These are phyloP conservation scores for Trypanosoma melophagium DNA, from an alignment of 208 protist genomes.

Conservation along the genomic window DNA sequence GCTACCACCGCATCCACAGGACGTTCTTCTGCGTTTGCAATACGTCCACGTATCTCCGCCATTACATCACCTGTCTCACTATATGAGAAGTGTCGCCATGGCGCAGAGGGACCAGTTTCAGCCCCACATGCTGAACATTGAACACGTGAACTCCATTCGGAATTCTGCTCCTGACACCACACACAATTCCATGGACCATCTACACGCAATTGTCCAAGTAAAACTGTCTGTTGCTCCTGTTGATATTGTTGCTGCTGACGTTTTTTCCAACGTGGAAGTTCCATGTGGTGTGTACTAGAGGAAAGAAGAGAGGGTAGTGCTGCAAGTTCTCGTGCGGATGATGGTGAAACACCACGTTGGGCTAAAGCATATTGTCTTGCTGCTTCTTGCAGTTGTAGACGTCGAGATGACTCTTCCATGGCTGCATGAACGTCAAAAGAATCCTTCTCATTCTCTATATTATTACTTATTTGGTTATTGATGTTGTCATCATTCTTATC, in stretches of 20 bases:
- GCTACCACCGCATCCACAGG: conserved; percentile 75
- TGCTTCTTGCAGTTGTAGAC: conserved; percentile 68
- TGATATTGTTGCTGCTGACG: conserved; percentile 4
- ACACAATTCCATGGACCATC: conserved; percentile 79
- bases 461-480: not conserved
- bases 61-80: conserved; percentile 54
- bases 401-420: conserved; percentile 66
- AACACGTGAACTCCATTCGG: conserved; percentile 60
- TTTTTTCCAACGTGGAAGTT: not conserved
- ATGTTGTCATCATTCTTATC: not conserved
- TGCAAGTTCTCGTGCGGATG: not conserved
- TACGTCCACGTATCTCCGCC: conserved; percentile 66
- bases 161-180: conserved; percentile 81
- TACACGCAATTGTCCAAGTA: conserved; percentile 15
- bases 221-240: not conserved
- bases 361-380: conserved; percentile 57
- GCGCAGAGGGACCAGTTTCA: conserved; percentile 71
- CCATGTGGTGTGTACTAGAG: not conserved
- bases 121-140: conserved; percentile 75
- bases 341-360: conserved; percentile 44
- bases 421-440: conserved; percentile 55
- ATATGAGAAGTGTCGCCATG: conserved; percentile 77
- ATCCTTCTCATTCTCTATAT: not conserved
- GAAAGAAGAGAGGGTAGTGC: conserved; percentile 14
- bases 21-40: conserved; percentile 53